Percentiles rank a stretch among this genome's conserved stretches.
Evolutionary conservation across 78 protist species (phyloP).

Genomic region (Isochrysis galbana): DNA sequence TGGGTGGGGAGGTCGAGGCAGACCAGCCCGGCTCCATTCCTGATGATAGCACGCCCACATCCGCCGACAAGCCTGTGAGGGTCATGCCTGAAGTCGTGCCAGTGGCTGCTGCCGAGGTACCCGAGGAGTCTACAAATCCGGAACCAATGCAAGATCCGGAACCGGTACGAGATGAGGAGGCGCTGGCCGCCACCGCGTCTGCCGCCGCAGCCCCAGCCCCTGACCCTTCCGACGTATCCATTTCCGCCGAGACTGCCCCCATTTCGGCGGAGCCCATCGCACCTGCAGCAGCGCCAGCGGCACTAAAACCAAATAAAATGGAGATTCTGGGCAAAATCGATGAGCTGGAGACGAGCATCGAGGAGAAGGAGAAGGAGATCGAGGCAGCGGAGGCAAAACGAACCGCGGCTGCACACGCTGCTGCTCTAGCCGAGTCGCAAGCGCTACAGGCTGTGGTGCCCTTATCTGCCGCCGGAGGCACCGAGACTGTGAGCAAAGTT

Average conservation of each 20-base stretch:
- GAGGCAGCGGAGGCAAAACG: background rate
- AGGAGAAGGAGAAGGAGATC: background rate
- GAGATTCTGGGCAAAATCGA: background rate
- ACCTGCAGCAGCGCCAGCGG: background rate
- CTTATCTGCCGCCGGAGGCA: background rate
- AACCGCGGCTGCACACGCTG: background rate
- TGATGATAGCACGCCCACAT: background rate
- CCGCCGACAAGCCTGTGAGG: background rate
- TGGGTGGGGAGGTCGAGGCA: too few relatives aligned
- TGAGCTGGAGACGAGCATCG: background rate
- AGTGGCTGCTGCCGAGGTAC: background rate
- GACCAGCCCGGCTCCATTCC: background rate
- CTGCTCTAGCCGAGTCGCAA: background rate
- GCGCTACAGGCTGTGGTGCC: background rate
- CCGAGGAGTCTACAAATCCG: too few relatives aligned
- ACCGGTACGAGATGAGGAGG: background rate
- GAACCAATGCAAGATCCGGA: too few relatives aligned
- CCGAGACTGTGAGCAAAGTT: background rate
- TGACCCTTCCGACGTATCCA: background rate
- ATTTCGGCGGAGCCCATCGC: background rate
- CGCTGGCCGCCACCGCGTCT: background rate
- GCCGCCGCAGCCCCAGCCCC: background rate
- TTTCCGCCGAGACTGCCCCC: background rate
- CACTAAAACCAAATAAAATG: background rate
- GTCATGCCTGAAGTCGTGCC: background rate